Base-by-base conservation (phyloP, 352 stramenopile genomes). In the Globisporangium okanoganense region DNA sequence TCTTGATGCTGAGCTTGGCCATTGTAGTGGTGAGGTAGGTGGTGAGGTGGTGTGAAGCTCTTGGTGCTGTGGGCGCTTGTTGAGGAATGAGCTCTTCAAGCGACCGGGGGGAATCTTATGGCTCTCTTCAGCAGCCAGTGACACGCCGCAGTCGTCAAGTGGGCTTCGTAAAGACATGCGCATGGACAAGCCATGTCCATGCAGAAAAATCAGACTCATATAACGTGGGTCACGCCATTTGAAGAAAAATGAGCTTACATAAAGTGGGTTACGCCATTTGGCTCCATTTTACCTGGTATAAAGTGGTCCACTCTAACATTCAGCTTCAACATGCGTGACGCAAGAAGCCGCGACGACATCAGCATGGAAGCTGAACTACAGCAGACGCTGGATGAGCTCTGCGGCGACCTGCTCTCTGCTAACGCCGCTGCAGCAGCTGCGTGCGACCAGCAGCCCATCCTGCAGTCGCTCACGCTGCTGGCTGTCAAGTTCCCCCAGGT, bases 1-100 rank as follows among this genome's bases (percentile, higher is more conserved):
- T 95, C 68, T 96, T 86, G 67, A 98, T 86, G 71, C 81, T 93
- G 64, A 93, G 77, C 71, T 95, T 95, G 56, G 81, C 70, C 85
- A 95, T 94, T 14, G 41, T 85, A 12, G 3, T 35, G 16, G 58
- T 40, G n/a, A n/a, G n/a, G n/a, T n/a, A n/a, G n/a, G n/a, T n/a
- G n/a, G 0, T 31, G 13, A n/a, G 36, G 3, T 29, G 18, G 27
- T 29, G 35, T 40, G n/a, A 43, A 27, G 31, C 22, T 60, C 10
- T 41, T 64, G 29, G 70, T 65, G 56, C 38, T 63, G 65, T 72
- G 33, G 49, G 45, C 25, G 70, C 9, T 52, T 70, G 64, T 70
- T 76, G 16, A 53, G 67, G 48, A 74, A 70, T 78, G 67, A 70
- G 51, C 69, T 71, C 61, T 67, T 69, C 47, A 36, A 50, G 27